Conservation (phyloP, 1,139 yeast species). For the Magnusiomyces fungicola region DNA sequence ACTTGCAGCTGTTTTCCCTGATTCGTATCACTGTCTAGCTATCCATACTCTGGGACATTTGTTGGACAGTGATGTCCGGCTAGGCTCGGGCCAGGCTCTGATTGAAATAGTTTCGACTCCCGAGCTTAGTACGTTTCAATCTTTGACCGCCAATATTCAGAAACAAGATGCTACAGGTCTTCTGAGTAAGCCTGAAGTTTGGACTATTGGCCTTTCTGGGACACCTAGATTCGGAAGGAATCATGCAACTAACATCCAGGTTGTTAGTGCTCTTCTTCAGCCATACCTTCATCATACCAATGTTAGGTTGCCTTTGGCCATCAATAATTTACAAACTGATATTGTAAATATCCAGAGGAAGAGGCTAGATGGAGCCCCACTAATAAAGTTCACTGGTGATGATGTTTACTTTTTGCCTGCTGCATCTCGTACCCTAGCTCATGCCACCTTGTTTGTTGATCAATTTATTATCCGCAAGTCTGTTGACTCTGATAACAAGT, state of each 20-base stretch:
- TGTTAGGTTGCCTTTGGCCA: background rate
- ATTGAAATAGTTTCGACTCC: too few relatives aligned
- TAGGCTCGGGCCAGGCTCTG: too few relatives aligned
- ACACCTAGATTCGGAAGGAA: slow-evolving; percentile 1
- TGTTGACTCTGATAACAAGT: background rate
- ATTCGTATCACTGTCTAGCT: background rate
- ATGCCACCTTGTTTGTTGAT: slow-evolving; percentile 3
- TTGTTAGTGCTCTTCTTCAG: background rate
- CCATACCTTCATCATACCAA: background rate
- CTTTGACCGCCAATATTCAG: too few relatives aligned
- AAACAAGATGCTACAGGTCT: too few relatives aligned
- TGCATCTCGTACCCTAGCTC: slow-evolving; percentile 2
- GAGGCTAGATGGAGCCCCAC: background rate
- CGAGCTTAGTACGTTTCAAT: too few relatives aligned
- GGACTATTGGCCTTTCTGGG: slow-evolving; percentile 1
- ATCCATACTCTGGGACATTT: too few relatives aligned
- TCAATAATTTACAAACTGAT: slow-evolving; percentile 1
- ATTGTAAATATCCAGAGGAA: background rate
- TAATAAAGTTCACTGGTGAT: background rate
- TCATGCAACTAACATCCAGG: background rate
- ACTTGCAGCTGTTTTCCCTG: background rate
- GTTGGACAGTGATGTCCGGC: too few relatives aligned
- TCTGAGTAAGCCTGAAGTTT: too few relatives aligned
- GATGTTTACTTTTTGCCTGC: background rate
- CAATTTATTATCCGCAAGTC: background rate